phyloP scores from a whole-genome alignment of 1,284 basidiomycete species.

The Ceratobasidium sp. region DNA sequence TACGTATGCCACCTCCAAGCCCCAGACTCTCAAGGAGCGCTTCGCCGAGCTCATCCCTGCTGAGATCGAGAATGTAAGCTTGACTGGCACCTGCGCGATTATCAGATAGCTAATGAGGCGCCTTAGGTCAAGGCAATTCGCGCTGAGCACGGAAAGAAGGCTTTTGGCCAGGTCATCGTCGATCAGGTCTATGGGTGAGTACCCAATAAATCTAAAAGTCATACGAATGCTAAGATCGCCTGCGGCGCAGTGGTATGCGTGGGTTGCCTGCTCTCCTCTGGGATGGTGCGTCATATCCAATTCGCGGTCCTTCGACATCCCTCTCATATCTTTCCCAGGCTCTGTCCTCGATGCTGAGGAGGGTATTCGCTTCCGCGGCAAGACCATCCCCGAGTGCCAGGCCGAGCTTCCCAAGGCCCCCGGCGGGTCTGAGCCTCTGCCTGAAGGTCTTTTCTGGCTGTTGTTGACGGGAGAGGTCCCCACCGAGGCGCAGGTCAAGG shows the following conservation, averaged over 20 bases:
- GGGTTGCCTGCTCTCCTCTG: constrained; percentile 90
- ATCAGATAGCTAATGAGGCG: constrained; percentile 10
- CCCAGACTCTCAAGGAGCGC: constrained; percentile 87
- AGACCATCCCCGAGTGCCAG: constrained; percentile 93
- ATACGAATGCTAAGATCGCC: constrained; percentile 39
- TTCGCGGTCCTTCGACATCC: background rate
- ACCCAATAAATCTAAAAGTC: background rate
- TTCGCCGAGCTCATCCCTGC: constrained; percentile 91
- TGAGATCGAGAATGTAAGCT: constrained; percentile 82
- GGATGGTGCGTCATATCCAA: constrained; percentile 68
- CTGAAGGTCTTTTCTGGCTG: constrained; percentile 96
- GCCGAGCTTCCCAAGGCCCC: constrained; percentile 87
- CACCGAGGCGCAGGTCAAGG: constrained; percentile 86
- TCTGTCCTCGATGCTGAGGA: constrained; percentile 95
- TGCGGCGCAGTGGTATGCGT: constrained; percentile 84
- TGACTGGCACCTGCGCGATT: background rate
- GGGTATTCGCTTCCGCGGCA: constrained; percentile 96
- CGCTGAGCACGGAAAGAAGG: constrained; percentile 87
- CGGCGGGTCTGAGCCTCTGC: constrained; percentile 90
- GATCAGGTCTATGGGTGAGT: constrained; percentile 89
- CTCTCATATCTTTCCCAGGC: constrained; percentile 54
- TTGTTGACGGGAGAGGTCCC: constrained; percentile 94
- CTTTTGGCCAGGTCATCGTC: constrained; percentile 90
- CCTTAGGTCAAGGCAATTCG: constrained; percentile 84
- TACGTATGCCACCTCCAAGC: constrained; percentile 70